Evolutionary conservation across 177 flowering plant genomes (phyloP).

Genomic region (Vitis hybrid): DNA sequence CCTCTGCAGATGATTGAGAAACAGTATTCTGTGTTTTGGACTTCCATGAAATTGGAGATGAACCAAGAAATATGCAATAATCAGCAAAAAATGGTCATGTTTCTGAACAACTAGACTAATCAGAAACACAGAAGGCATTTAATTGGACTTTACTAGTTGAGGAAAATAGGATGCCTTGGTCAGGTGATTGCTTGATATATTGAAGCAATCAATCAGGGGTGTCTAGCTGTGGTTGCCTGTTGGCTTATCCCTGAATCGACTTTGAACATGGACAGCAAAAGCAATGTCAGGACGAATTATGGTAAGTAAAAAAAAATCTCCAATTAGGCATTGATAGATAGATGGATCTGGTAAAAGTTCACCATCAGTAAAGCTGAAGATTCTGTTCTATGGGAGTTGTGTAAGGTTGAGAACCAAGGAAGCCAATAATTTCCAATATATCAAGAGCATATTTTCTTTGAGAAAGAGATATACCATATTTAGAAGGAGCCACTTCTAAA

Average conservation of each 20-base stretch:
- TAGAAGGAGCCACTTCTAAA: too few species aligned
- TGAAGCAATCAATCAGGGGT: neutral
- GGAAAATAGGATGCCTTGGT: neutral
- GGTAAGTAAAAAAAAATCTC: neutral
- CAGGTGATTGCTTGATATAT: slow-evolving; percentile 1
- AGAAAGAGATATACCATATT: too few species aligned
- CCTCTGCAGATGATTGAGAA: slow-evolving; percentile 1
- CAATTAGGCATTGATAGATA: neutral
- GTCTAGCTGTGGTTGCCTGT: neutral
- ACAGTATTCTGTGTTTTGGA: slow-evolving; percentile 1
- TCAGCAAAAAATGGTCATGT: neutral
- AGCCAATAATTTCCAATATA: too few species aligned
- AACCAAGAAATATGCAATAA: neutral
- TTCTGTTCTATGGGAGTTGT: too few species aligned
- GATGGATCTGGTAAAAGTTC: too few species aligned
- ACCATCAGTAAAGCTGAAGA: too few species aligned
- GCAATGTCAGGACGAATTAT: slow-evolving; percentile 1
- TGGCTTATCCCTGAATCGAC: neutral
- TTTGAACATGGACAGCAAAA: neutral
- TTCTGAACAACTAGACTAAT: slow-evolving; percentile 1
- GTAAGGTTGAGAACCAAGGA: too few species aligned
- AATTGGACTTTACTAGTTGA: neutral
- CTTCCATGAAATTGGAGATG: neutral
- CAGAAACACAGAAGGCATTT: neutral
- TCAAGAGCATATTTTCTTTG: too few species aligned